Base-by-base conservation (phyloP, 2,329 filamentous ascomycete genomes). In the Orbilia javanica region DNA sequence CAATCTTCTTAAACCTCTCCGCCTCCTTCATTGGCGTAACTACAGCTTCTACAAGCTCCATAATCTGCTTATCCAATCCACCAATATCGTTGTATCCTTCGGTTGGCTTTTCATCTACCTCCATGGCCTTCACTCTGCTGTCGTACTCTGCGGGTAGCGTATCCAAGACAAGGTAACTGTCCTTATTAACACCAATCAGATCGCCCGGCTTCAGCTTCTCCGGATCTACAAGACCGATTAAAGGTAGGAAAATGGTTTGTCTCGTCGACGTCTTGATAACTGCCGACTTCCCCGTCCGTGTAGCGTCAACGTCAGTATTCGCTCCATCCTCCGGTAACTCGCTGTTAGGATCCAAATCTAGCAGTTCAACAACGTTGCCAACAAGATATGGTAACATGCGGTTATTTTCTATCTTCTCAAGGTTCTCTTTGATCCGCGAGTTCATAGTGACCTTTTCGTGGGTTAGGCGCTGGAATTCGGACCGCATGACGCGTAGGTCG, bases 11-110 rank as follows among this genome's bases (percentile, higher is more conserved):
- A 87, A 99, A 99, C 20, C 95, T 90, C 82, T 99, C 96, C 1
- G 96, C 94, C 86, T 99, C 95, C 89, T 98, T 98, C 96, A 99
- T 99, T 1, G 96, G 96, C 95, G 95, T 98, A 31, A 99, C 96
- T 62, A 99, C 96, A 70, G 96, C 96, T 86, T 99, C 96, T 7
- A 99, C 94, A 68, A 99, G 89, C 86, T 99, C 96, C 85, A 97
- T 95, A 83, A 99, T 99, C 87, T 99, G 96, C 87, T 99, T 99
- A 86, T 97, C 94, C 82, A 99, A 85, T 64, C 96, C 96, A 86
- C 96, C 96, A 13, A 99, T 96, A 86, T 99, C 96, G 68, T 91
- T 96, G 86, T 99, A 99, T 86, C 98, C 97, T 86, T 99, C 96
- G 44, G 94, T 98, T 8, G 96, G 96, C 88, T 99, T 99, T 88